Conservation (phyloP, 208 protist species). For the Trypanosoma vivax region DNA sequence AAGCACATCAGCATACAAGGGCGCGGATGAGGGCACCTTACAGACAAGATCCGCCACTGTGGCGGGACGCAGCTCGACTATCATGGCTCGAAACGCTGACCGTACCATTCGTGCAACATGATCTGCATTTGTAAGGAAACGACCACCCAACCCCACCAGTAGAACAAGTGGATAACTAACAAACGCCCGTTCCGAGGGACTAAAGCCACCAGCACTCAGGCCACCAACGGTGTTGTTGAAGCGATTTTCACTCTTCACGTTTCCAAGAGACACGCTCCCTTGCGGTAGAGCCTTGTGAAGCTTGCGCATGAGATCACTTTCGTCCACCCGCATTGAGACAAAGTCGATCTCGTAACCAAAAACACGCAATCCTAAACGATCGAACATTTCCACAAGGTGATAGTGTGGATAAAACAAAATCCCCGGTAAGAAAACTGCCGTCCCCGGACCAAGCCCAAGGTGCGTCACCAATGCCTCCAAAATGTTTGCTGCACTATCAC, state of each 20-base stretch:
- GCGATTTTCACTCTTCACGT: no score
- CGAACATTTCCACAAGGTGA: conserved; percentile 13
- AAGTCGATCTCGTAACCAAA: conserved; percentile 26
- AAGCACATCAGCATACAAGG: conserved; percentile 13
- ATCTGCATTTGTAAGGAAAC: conserved; percentile 12
- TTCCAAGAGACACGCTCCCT: no score
- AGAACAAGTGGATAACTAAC: conserved; percentile 9
- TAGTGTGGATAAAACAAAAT: conserved; percentile 16
- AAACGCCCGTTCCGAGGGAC: no score
- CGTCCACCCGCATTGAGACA: conserved; percentile 19
- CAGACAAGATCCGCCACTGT: neutral
- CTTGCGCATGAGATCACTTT: conserved; percentile 6
- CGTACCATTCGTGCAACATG: conserved; percentile 5
- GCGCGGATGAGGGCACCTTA: neutral
- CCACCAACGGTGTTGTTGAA: no score
- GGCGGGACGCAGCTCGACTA: conserved; percentile 13
- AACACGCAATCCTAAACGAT: conserved; percentile 9
- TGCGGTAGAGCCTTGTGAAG: no score
- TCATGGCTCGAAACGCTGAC: conserved; percentile 4
- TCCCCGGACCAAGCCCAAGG: conserved; percentile 2
- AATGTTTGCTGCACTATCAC: conserved; percentile 12
- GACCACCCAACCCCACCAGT: conserved; percentile 17
- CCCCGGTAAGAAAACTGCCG: conserved; percentile 13
- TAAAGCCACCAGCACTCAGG: no score
- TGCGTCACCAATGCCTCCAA: conserved; percentile 10